These are phyloP conservation scores for Puya raimondii DNA, from an alignment of 176 grass and related monocot species.

Conservation along the genomic window DNA sequence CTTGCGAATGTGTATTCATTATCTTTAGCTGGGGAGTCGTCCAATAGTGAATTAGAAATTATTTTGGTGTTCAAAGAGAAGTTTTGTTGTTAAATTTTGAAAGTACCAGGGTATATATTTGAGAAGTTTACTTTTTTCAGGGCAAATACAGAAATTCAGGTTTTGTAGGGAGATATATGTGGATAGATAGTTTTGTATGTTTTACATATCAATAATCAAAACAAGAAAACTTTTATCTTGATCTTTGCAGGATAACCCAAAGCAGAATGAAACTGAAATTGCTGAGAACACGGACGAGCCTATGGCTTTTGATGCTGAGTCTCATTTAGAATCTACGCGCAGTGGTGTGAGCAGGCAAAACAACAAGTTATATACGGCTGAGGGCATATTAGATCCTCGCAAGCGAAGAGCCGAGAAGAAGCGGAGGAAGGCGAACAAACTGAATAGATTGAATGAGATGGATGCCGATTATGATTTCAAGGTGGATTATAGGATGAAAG, in stretches of 20 bases:
- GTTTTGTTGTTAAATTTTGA: too few relatives aligned
- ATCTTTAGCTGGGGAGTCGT: too few relatives aligned
- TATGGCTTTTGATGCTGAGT: slow-evolving; percentile 41
- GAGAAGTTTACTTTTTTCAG: too few relatives aligned
- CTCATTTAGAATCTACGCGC: slow-evolving; percentile 22
- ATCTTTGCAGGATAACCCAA: slow-evolving; percentile 21
- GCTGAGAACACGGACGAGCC: slow-evolving; percentile 24
- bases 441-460: slow-evolving; percentile 19
- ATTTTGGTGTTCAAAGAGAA: too few relatives aligned
- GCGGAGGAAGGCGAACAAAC: slow-evolving; percentile 29
- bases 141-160: too few relatives aligned
- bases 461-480: slow-evolving; percentile 46
- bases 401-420: slow-evolving; percentile 56
- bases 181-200: too few relatives aligned
- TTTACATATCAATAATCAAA: too few relatives aligned
- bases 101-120: too few relatives aligned
- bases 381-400: slow-evolving; percentile 72
- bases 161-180: too few relatives aligned
- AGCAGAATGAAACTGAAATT: slow-evolving; percentile 5
- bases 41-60: too few relatives aligned
- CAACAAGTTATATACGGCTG: slow-evolving; percentile 57
- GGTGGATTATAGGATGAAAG: slow-evolving; percentile 37
- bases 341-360: slow-evolving; percentile 32
- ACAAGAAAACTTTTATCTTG: slow-evolving; percentile 15
- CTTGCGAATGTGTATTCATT: too few relatives aligned